phyloP scores from a whole-genome alignment of 768 basidiomycete genomes.

The Cytidiella melzeri region DNA sequence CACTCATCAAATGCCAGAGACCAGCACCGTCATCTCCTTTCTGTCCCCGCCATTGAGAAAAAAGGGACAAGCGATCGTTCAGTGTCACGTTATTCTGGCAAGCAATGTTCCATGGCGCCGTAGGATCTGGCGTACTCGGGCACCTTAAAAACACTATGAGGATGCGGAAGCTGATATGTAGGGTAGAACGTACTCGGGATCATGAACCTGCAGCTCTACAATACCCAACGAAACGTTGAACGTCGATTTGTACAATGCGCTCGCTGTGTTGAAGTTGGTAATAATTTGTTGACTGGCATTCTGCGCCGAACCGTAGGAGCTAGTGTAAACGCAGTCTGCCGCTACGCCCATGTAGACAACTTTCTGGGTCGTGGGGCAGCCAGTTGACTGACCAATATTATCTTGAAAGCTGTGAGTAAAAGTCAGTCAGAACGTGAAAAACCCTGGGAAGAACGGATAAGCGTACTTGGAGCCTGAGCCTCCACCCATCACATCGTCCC shows the following conservation, averaged over 20 bases:
- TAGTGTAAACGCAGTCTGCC: conserved; percentile 77
- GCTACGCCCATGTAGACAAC: conserved; percentile 86
- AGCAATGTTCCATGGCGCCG: conserved; percentile 68
- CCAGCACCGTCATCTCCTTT: conserved; percentile 72
- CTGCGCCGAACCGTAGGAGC: conserved; percentile 52
- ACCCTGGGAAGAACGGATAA: conserved; percentile 19
- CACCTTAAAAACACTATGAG: conserved; percentile 38
- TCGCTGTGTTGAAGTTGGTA: conserved; percentile 75
- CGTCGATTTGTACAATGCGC: conserved; percentile 64
- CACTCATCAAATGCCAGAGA: conserved; percentile 86
- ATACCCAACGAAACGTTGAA: conserved; percentile 87
- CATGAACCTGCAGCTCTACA: conserved; percentile 69
- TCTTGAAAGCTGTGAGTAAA: conserved; percentile 48
- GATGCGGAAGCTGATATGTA: conserved; percentile 1
- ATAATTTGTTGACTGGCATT: conserved; percentile 73
- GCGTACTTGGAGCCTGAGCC: conserved; percentile 49
- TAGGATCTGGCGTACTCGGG: conserved; percentile 45
- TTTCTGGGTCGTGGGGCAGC: conserved; percentile 69
- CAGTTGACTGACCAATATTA: conserved; percentile 59
- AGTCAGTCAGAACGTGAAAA: not conserved
- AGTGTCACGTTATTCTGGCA: conserved; percentile 51
- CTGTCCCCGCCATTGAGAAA: conserved; percentile 76
- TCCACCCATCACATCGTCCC: conserved; percentile 52
- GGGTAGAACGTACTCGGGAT: conserved; percentile 34
- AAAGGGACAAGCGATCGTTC: conserved; percentile 67